These are phyloP conservation scores for Hortiboletus flavorubellus DNA, from an alignment of 768 basidiomycete genomes.

Conservation along the genomic window DNA sequence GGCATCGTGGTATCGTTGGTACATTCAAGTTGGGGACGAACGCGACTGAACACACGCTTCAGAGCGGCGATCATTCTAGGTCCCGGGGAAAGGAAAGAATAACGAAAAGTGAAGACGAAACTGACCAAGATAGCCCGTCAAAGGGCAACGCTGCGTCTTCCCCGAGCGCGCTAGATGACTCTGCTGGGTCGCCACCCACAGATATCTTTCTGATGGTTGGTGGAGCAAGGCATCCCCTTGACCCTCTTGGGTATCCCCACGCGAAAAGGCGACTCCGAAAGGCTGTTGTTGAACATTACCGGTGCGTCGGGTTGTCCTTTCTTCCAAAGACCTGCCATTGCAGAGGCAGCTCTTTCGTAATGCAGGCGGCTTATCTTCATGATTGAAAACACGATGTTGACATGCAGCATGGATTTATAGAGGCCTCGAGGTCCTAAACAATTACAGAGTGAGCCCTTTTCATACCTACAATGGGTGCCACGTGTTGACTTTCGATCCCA, in stretches of 20 bases:
- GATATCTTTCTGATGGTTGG: neutral
- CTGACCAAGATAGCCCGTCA: neutral
- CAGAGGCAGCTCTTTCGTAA: neutral
- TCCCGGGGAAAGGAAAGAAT: neutral
- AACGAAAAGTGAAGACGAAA: neutral
- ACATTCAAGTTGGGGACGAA: neutral
- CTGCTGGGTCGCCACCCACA: neutral
- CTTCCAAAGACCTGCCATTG: neutral
- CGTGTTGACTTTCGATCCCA: neutral
- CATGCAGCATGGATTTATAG: conserved; percentile 33
- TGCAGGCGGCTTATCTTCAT: neutral
- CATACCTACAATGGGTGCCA: neutral
- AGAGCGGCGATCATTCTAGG: neutral
- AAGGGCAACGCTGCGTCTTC: neutral
- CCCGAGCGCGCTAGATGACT: neutral
- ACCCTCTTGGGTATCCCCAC: conserved; percentile 75
- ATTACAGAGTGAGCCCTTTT: conserved; percentile 62
- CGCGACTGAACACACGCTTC: neutral
- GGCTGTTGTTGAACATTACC: conserved; percentile 80
- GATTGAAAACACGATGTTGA: conserved; percentile 4
- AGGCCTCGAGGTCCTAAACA: conserved; percentile 79
- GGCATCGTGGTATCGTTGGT: neutral
- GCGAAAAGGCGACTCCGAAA: conserved; percentile 82
- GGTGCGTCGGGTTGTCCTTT: conserved; percentile 34
- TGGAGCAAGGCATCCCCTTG: conserved; percentile 28